Evolutionary conservation across 225 moss, liverwort and hornwort species (phyloP), one percentile per base, ranked within the genome.

Genomic region (Bryoerythrophyllum caledonicum): DNA sequence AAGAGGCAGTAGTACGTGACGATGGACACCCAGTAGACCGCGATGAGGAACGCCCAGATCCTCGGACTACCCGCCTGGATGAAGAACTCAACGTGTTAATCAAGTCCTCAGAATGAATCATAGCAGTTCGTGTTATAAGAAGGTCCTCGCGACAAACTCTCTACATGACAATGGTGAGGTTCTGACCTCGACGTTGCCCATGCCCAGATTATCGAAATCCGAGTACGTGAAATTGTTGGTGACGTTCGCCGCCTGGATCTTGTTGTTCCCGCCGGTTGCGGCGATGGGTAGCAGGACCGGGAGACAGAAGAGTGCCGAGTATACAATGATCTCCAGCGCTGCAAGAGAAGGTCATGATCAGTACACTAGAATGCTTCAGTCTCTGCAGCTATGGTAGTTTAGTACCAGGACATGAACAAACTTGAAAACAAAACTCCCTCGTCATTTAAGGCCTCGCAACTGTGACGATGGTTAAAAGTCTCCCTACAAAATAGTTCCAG

Each of bases 41-140:
- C 94, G 7, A 84, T 2, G 24, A 94, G 76, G 25, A 65, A 97
- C 0, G 94, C 97, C 97, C 97, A 97, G 41, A 94, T 82, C 46
- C 86, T 86, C 0, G 21, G 0, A 46, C 91, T 92, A 19, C 74
- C 62, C 16, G 67, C 1, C 97, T 97, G 89, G 4, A 44, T 14
- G 44, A 44, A 15, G 15, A 44, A 34, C 6, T 34, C 6, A 6
- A 34, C 34, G 34, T 34, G 6, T 34, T 6, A 34, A 6, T 6
- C 4, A 34, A 34, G 34, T 34, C 34, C 34, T 34, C 34, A 34
- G 34, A 34, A 34, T 6, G 6, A 34, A 34, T 34, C 34, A 30
- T 30, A 30, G 30, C 30, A 30, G 30, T 30, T 30, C 30, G 6
- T 34, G 34, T 5, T 5, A 34, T 34, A 34, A 34, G 34, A 34